These are phyloP conservation scores for Lunasporangiospora selenospora DNA, from an alignment of 192 early-diverging fungal species.

Conservation along the genomic window DNA sequence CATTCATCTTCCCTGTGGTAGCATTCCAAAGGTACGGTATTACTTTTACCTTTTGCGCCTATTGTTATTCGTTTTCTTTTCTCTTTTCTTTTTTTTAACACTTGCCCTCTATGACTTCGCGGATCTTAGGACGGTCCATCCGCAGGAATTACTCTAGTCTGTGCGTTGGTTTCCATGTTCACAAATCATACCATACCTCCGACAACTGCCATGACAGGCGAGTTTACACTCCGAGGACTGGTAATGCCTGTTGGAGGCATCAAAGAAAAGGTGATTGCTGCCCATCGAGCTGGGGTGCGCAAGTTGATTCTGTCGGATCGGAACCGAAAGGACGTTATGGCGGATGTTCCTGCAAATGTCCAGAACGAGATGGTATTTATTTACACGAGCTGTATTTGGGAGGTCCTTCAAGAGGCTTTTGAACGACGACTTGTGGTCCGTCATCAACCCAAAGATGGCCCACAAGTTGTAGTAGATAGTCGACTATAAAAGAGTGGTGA, in stretches of 20 bases:
- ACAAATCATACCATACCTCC: conserved; percentile 50
- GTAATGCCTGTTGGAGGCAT: conserved; percentile 85
- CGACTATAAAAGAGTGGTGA: no score
- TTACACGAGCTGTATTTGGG: conserved; percentile 59
- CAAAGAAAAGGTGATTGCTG: conserved; percentile 81
- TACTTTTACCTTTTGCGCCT: neutral
- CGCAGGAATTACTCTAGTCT: conserved; percentile 65
- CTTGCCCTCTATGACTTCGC: no score
- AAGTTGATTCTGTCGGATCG: conserved; percentile 68
- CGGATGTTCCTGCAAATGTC: conserved; percentile 69
- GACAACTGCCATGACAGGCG: conserved; percentile 77
- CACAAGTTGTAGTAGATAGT: no score
- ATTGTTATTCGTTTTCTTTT: neutral
- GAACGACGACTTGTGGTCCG: no score
- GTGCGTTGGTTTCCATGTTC: conserved; percentile 75
- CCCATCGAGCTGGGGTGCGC: conserved; percentile 70
- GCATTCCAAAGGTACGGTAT: conserved; percentile 61
- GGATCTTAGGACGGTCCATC: conserved; percentile 82
- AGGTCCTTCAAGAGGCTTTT: conserved; percentile 61
- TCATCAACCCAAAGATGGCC: no score
- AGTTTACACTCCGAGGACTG: conserved; percentile 78
- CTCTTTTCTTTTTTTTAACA: no score
- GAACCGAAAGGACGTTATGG: conserved; percentile 67
- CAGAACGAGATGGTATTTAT: conserved; percentile 65
- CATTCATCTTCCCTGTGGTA: conserved; percentile 79